These are phyloP conservation scores for Magnaporthiopsis incrustans DNA, from an alignment of 2,329 filamentous ascomycete species.

Conservation along the genomic window DNA sequence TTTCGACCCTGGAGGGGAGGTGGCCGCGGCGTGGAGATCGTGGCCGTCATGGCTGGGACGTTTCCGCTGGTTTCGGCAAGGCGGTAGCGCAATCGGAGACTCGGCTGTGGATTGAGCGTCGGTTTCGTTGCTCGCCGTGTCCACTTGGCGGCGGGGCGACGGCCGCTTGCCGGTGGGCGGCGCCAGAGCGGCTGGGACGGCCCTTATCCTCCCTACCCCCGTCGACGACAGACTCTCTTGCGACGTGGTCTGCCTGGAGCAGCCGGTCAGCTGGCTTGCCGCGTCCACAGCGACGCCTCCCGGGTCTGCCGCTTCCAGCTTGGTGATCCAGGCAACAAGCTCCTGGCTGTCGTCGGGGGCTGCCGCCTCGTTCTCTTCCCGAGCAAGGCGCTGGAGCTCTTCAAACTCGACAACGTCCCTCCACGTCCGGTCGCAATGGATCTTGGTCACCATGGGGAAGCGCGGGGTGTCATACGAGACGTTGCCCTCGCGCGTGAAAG, in stretches of 20 bases:
- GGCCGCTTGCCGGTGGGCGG: background rate
- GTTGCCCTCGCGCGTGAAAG: slow-evolving; percentile 65
- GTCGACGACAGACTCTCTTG: background rate
- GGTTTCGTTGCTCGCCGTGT: background rate
- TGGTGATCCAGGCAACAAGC: slow-evolving; percentile 51
- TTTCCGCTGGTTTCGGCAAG: background rate
- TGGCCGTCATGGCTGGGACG: background rate
- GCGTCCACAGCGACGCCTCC: slow-evolving; percentile 33
- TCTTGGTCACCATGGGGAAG: slow-evolving; percentile 68
- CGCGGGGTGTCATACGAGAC: slow-evolving; percentile 63
- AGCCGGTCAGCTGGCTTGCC: slow-evolving; percentile 33
- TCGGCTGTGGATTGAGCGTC: background rate
- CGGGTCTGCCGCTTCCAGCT: slow-evolving; percentile 48
- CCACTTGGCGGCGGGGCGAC: background rate
- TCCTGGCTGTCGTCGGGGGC: slow-evolving; percentile 51
- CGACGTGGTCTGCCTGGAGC: slow-evolving; percentile 4
- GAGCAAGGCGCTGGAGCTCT: slow-evolving; percentile 58
- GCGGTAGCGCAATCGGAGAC: background rate
- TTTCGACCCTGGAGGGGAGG: background rate
- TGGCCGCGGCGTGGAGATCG: background rate
- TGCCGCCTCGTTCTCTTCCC: slow-evolving; percentile 41
- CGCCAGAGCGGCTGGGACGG: no score
- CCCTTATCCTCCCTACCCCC: background rate
- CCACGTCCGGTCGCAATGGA: slow-evolving; percentile 68
- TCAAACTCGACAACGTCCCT: slow-evolving; percentile 60